phyloP scores from a whole-genome alignment of 2,329 filamentous ascomycete genomes.

The Neonectria ditissima region DNA sequence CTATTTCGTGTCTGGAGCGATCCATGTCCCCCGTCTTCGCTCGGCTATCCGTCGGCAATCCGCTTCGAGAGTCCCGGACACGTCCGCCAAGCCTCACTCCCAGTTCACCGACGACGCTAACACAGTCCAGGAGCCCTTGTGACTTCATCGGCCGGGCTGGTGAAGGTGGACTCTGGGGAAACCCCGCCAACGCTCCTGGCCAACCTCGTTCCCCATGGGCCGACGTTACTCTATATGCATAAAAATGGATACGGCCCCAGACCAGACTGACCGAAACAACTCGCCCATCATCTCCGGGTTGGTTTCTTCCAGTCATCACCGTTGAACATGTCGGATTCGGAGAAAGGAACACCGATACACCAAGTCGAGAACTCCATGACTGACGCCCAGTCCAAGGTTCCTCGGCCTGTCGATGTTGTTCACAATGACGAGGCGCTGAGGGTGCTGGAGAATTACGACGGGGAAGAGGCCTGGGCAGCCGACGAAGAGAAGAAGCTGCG shows the following conservation, averaged over 20 bases:
- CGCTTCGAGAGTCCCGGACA: neutral
- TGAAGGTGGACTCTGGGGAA: neutral
- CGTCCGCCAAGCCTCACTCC: neutral
- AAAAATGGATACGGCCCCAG: neutral
- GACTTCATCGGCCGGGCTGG: neutral
- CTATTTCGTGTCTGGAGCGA: neutral
- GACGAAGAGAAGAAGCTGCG: conserved; percentile 56
- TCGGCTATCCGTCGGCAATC: conserved; percentile 24
- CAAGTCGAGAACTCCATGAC: conserved; percentile 23
- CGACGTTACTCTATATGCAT: neutral
- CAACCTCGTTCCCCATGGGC: conserved; percentile 12
- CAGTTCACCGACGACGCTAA: neutral
- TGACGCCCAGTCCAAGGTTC: conserved; percentile 4
- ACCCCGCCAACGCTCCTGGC: conserved; percentile 13
- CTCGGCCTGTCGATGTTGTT: conserved; percentile 33
- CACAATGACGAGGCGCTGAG: conserved; percentile 49
- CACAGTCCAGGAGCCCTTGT: neutral
- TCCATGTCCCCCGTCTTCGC: neutral
- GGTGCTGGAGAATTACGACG: conserved; percentile 55
- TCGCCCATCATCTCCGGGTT: neutral
- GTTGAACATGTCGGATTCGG: conserved; percentile 34
- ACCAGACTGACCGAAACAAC: neutral
- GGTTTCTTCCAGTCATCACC: neutral
- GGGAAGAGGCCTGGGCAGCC: conserved; percentile 56
- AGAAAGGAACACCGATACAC: conserved; percentile 30